Conservation (phyloP, 768 basidiomycete genomes). For the Cubamyces sp. region DNA sequence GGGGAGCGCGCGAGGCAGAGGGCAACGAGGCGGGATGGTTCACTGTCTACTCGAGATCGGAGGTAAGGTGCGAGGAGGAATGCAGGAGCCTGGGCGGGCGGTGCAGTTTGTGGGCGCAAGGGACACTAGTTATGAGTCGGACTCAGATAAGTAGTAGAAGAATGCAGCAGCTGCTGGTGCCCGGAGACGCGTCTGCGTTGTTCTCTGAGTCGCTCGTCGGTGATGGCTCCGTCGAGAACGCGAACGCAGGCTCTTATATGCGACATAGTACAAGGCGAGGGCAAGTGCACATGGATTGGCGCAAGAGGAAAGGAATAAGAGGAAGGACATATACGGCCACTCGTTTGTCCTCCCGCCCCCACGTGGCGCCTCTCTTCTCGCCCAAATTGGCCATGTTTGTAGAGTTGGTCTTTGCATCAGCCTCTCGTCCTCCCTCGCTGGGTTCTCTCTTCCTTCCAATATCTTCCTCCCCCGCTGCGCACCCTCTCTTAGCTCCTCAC, state of each 20-base stretch:
- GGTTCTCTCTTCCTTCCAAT: constrained; percentile 9
- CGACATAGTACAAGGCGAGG: constrained; percentile 27
- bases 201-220: constrained; percentile 11
- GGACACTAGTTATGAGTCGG: neutral
- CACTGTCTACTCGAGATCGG: neutral
- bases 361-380: constrained; percentile 16
- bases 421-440: constrained; percentile 16
- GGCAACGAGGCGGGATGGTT: neutral
- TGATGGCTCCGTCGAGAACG: constrained; percentile 1
- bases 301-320: constrained; percentile 34
- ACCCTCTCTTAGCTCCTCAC: neutral
- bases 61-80: neutral
- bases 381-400: constrained; percentile 27
- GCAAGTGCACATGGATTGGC: constrained; percentile 1
- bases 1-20: constrained; percentile 24
- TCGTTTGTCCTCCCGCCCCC: constrained; percentile 31
- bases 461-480: neutral
- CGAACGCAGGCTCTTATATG: too few species aligned
- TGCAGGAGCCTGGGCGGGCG: constrained; percentile 11
- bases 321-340: constrained; percentile 32
- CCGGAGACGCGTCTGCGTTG: too few species aligned
- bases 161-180: constrained; percentile 3
- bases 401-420: constrained; percentile 15
- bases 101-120: neutral
- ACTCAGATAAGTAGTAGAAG: constrained; percentile 2